Evolutionary conservation across 306 rosid species (phyloP).

Genomic region (Bauhinia variegata): DNA sequence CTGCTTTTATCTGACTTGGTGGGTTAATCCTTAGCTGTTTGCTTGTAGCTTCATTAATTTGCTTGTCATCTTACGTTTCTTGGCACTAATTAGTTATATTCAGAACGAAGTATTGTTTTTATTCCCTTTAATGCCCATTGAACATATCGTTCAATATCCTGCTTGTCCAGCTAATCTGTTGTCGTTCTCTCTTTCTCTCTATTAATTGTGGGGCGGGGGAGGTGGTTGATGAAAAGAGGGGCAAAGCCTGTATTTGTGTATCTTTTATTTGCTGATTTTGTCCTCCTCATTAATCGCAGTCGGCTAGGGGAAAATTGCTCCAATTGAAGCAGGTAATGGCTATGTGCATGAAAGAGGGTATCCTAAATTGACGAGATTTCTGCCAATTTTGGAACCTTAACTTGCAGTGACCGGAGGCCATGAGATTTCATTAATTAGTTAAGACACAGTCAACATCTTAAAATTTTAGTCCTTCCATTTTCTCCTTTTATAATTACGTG

Average conservation of each 20-base stretch:
- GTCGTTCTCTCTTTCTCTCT: background rate
- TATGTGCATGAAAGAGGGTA: slow-evolving; percentile 71
- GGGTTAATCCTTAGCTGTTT: slow-evolving; percentile 24
- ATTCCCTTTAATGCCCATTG: slow-evolving; percentile 27
- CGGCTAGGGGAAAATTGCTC: slow-evolving; percentile 67
- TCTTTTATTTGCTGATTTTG: slow-evolving; percentile 29
- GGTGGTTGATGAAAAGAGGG: slow-evolving; percentile 6
- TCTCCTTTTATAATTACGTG: slow-evolving; percentile 9
- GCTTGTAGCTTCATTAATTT: slow-evolving; percentile 14
- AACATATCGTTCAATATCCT: slow-evolving; percentile 7
- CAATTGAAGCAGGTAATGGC: slow-evolving; percentile 72
- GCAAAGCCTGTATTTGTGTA: slow-evolving; percentile 10
- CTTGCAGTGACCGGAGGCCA: slow-evolving; percentile 18
- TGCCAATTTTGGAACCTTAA: slow-evolving; percentile 29
- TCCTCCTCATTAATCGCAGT: slow-evolving; percentile 56
- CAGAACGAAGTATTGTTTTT: slow-evolving; percentile 11
- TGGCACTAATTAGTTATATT: background rate
- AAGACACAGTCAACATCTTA: background rate
- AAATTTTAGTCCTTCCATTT: background rate
- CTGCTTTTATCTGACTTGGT: slow-evolving; percentile 33
- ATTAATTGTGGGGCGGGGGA: background rate
- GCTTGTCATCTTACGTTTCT: slow-evolving; percentile 9
- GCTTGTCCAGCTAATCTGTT: background rate
- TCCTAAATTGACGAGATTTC: slow-evolving; percentile 45
- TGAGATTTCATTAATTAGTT: slow-evolving; percentile 27